Evolutionary conservation across 495 filamentous ascomycete species (phyloP), one percentile per base, ranked within the genome.

Genomic region (Ascodesmis nigricans): DNA sequence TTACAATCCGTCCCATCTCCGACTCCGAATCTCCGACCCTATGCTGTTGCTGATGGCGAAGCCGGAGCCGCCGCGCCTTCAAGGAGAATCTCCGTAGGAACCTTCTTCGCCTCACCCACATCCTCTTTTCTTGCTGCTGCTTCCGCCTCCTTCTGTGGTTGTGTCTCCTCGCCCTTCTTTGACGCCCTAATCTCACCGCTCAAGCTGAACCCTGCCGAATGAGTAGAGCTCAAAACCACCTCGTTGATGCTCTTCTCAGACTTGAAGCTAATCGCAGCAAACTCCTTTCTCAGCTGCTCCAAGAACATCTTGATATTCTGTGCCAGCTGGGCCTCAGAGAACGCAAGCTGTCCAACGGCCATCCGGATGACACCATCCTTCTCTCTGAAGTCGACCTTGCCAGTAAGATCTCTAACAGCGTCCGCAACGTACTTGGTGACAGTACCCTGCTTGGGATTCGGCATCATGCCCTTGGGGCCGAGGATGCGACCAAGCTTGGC

Each of bases 381-480:
- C 56, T 97, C 87, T 45, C 79, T 68, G 56, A 91, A 97, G 35
- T 79, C 71, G 25, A 72, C 75, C 46, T 71, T 78, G 27, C 84
- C 84, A 3, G 78, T 66, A 56, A 93, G 63, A 33, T 78, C 75
- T 37, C 66, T 67, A 35, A 93, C 74, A 10, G 71, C 59, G 2
- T 57, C 40, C 25, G 62, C 65, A 3, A 90, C 65, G 56, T 87
- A 72, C 52, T 64, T 76, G 7, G 87, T 80, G 33, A 97, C 71
- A 2, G 87, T 92, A 35, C 78, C 81, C 15, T 64, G 64, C 64
- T 91, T 97, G 32, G 59, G 55, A 50, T 67, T 87, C 14, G 87
- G 87, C 90, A 97, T 93, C 50, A 97, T 55, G 5, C 81, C 80
- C 49, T 65, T 66, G 10, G 87, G 87, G 51, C 87, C 87, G 7